Evolutionary conservation across 164 flowering plant genomes (phyloP).

Genomic region (Chimonanthus praecox): DNA sequence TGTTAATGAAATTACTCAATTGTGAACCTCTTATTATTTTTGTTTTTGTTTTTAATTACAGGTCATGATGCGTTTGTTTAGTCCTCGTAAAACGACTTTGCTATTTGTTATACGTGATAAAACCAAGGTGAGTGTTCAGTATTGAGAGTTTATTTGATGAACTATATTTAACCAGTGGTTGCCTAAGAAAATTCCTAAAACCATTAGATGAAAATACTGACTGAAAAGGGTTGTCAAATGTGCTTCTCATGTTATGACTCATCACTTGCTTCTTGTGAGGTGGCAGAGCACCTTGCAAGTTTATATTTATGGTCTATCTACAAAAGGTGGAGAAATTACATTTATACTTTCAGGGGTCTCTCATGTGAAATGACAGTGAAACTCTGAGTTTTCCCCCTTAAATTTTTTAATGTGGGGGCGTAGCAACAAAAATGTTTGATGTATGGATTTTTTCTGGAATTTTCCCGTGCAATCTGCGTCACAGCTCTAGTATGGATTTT

Average conservation of each 20-base stretch:
- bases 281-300: neutral
- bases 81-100: slow-evolving; percentile 97
- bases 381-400: neutral
- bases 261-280: neutral
- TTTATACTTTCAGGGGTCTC: neutral
- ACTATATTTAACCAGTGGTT: neutral
- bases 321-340: neutral
- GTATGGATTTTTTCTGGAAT: neutral
- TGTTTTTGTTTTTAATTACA: slow-evolving; percentile 16
- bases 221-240: neutral
- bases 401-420: neutral
- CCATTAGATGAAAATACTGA: neutral
- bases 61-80: slow-evolving; percentile 98
- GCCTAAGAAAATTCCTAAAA: neutral
- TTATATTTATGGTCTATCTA: neutral
- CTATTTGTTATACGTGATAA: slow-evolving; percentile 95
- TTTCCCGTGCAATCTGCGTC: neutral
- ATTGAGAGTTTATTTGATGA: neutral
- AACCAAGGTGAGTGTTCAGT: slow-evolving; percentile 49
- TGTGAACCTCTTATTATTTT: neutral
- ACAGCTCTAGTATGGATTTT: neutral
- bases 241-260: neutral
- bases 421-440: neutral
- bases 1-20: neutral
- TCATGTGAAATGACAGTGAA: neutral